Base-by-base conservation (phyloP, 2,329 filamentous ascomycete genomes). In the Clarireedia hainanense region DNA sequence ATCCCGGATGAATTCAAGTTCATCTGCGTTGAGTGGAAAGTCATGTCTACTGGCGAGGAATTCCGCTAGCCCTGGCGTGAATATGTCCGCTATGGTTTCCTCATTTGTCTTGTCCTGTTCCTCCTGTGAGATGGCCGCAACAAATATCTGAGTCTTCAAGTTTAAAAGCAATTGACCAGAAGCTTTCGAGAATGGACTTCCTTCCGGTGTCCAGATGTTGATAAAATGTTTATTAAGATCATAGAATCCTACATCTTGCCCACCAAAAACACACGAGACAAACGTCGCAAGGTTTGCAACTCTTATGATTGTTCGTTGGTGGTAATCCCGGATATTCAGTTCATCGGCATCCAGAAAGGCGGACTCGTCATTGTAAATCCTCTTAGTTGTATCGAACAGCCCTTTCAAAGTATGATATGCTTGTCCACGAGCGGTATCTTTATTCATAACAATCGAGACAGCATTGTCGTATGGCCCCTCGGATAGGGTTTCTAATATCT, bases 211-310 rank as follows among this genome's bases (percentile, higher is more conserved):
- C 64, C 86, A 86, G 0, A 80, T 81, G 46, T 84, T 78, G 24
- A 86, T 72, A 64, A 86, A 86, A 61, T 78, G 75, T 46, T 83
- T 77, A 63, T 86, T 82, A 45, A 86, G 69, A 59, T 85, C 80
- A 49, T 78, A 79, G 62, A 86, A 84, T 9, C 80, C 80, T 58
- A 85, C 80, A 65, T 84, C 80, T 62, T 82, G 79, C 15, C 80
- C 79, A n/a, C 76, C 77, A 63, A 86, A 83, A 26, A 85, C 78
- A 59, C 78, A 80, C 0, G 80, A 81, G 27, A 84, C 77, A 64
- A 85, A 86, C 0, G 81, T 84, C 10, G 83, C 83, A 49, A 85
- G 72, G 61, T 86, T 86, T 42, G 82, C 80, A 65, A 80, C 84
- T 55, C 80, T 76, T 55, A 86, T 79, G 47, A 79, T 78, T 56